phyloP scores from a whole-genome alignment of 139 green algal species.

The Raphidocelis subcapitata region DNA sequence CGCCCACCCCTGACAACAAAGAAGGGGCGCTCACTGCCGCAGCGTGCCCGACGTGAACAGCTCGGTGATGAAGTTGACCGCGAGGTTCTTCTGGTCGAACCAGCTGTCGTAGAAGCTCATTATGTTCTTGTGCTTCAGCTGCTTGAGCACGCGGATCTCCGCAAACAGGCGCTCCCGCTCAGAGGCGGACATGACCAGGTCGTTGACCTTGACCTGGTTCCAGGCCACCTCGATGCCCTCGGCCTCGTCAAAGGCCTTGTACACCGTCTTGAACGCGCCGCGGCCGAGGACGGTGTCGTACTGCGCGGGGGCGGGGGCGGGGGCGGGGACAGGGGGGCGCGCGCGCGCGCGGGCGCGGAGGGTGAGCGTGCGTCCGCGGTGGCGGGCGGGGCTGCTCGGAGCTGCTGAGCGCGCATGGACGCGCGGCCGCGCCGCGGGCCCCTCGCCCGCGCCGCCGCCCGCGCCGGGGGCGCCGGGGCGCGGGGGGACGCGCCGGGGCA shows the following conservation, averaged over 20 bases:
- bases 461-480: no score
- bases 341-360: no score
- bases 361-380: no score
- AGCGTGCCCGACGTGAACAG: conserved; percentile 97
- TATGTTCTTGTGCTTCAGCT: conserved; percentile 98
- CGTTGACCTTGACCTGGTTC: conserved; percentile 92
- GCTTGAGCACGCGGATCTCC: conserved; percentile 97
- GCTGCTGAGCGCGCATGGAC: no score
- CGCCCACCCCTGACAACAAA: not conserved
- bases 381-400: no score
- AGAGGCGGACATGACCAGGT: conserved; percentile 43
- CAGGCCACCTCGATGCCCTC: conserved; percentile 94
- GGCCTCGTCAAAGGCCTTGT: conserved; percentile 95
- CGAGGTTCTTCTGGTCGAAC: conserved; percentile 85
- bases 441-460: no score
- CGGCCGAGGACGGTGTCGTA: conserved; percentile 65
- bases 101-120: conserved; percentile 98
- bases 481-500: no score
- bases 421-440: no score
- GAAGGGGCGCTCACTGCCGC: conserved; percentile 75
- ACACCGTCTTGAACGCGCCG: conserved; percentile 98
- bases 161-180: conserved; percentile 89
- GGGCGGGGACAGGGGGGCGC: no score
- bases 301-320: not conserved
- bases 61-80: conserved; percentile 99